A percentile compares a stretch with the other conserved stretches of the same genome.
Conservation (phyloP, 2,329 filamentous ascomycete genomes). For the Colletotrichum paranaense region DNA sequence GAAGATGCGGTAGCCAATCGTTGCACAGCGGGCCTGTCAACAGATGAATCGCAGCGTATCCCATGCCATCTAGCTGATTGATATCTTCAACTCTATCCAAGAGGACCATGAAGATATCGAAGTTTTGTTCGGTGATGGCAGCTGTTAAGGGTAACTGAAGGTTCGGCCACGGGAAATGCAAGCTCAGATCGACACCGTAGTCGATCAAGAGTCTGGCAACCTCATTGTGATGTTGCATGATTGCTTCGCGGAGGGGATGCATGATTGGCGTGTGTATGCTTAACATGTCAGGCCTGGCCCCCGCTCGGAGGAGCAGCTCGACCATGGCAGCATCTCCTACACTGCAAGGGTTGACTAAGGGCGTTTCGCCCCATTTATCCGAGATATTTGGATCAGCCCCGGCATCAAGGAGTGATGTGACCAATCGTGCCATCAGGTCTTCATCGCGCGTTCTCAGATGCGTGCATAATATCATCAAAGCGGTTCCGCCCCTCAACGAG, state of each 20-base stretch:
- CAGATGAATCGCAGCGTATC: slow-evolving; percentile 30
- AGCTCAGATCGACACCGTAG: slow-evolving; percentile 4
- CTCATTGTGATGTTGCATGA: background rate
- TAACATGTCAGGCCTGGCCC: slow-evolving; percentile 33
- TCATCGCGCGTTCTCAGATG: slow-evolving; percentile 14
- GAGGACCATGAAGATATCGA: slow-evolving; percentile 35
- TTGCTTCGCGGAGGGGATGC: slow-evolving; percentile 21
- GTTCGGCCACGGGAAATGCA: background rate
- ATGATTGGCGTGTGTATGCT: slow-evolving; percentile 10
- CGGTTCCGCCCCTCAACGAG: slow-evolving; percentile 11
- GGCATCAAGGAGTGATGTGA: slow-evolving; percentile 28
- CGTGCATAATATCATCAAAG: slow-evolving; percentile 28
- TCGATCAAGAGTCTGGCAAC: slow-evolving; percentile 9
- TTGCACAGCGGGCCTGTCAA: slow-evolving; percentile 34
- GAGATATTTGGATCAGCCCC: slow-evolving; percentile 34
- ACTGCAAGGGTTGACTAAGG: slow-evolving; percentile 24
- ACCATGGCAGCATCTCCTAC: slow-evolving; percentile 22
- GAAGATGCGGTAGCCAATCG: slow-evolving; percentile 26
- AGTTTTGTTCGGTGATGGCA: slow-evolving; percentile 27
- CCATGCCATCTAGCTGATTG: slow-evolving; percentile 34
- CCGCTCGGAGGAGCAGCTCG: slow-evolving; percentile 28
- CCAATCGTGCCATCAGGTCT: slow-evolving; percentile 5
- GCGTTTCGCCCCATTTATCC: slow-evolving; percentile 28
- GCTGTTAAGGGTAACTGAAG: slow-evolving; percentile 23
- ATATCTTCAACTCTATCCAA: background rate